A percentile compares a stretch with the other conserved stretches of the same genome.
These are phyloP conservation scores for Ascosphaera acerosa DNA, from an alignment of 2,329 filamentous ascomycete genomes.

Conservation along the genomic window DNA sequence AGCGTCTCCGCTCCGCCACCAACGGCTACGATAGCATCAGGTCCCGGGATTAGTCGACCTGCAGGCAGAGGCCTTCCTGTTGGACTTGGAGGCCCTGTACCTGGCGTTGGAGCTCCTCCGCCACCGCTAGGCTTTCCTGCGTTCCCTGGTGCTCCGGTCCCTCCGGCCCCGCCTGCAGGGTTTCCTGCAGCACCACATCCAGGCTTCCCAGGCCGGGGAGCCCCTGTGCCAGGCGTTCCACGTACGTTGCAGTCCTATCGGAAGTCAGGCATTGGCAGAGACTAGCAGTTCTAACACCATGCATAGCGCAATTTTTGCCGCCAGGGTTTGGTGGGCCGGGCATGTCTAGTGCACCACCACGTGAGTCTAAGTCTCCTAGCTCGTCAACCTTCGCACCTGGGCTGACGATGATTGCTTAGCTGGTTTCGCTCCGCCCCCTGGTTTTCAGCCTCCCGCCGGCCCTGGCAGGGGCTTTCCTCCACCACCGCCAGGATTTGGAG, in stretches of 20 bases:
- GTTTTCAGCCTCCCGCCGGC: slow-evolving; percentile 47
- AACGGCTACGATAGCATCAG: slow-evolving; percentile 47
- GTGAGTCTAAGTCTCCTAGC: neutral
- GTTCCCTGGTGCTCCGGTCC: slow-evolving; percentile 13
- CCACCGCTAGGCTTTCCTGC: slow-evolving; percentile 30
- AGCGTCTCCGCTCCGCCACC: neutral
- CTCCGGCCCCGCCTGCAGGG: slow-evolving; percentile 17
- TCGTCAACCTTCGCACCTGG: neutral
- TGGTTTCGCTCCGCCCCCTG: slow-evolving; percentile 34
- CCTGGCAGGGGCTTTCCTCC: slow-evolving; percentile 26
- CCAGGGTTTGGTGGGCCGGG: neutral
- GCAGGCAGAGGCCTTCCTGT: slow-evolving; percentile 66
- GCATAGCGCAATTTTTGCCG: neutral
- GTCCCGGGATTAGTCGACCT: slow-evolving; percentile 73
- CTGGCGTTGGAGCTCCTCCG: slow-evolving; percentile 59
- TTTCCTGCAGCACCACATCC: slow-evolving; percentile 28
- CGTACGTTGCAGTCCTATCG: slow-evolving; percentile 16
- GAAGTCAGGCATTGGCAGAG: slow-evolving; percentile 10
- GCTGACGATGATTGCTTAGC: slow-evolving; percentile 23
- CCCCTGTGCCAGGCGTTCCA: neutral
- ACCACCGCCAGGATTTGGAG: slow-evolving; percentile 26
- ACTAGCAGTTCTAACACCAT: no score
- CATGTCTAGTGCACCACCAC: neutral
- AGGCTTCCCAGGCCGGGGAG: slow-evolving; percentile 22
- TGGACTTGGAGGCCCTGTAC: slow-evolving; percentile 68